Conservation (phyloP, 2,329 filamentous ascomycete species). For the Monilinia polystroma region DNA sequence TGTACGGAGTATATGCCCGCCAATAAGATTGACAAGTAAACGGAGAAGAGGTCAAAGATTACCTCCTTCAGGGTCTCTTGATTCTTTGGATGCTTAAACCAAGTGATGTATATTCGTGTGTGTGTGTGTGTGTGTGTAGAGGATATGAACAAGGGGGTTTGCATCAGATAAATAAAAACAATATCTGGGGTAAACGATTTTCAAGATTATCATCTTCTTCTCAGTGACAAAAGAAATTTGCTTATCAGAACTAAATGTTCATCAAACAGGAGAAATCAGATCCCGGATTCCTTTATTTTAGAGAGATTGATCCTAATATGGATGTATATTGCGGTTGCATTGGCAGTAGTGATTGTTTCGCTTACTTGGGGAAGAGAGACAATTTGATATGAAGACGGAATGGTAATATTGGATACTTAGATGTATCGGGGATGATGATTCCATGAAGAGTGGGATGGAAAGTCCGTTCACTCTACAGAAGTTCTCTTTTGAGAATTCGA, state of each 20-base stretch:
- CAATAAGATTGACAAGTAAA: constrained; percentile 12
- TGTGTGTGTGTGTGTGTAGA: too few relatives aligned
- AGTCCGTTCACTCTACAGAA: neutral
- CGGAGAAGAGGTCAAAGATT: neutral
- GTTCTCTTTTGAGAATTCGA: neutral
- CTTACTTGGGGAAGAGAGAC: neutral
- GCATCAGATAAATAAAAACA: constrained; percentile 1
- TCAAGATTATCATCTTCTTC: neutral
- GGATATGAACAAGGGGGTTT: constrained; percentile 14
- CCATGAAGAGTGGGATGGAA: constrained; percentile 2
- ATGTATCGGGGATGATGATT: neutral
- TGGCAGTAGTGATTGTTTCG: neutral
- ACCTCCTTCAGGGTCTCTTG: neutral
- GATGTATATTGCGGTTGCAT: neutral
- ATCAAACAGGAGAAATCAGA: neutral
- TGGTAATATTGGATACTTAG: constrained; percentile 4
- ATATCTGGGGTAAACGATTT: constrained; percentile 14
- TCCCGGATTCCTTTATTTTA: neutral
- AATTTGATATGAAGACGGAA: neutral
- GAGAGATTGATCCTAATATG: neutral
- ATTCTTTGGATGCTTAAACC: neutral
- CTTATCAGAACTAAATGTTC: neutral
- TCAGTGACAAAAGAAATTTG: neutral
- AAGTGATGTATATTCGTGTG: neutral
- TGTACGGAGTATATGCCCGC: neutral